These are phyloP conservation scores for Auricularia sp. DNA, from an alignment of 768 basidiomycete species.

Conservation along the genomic window DNA sequence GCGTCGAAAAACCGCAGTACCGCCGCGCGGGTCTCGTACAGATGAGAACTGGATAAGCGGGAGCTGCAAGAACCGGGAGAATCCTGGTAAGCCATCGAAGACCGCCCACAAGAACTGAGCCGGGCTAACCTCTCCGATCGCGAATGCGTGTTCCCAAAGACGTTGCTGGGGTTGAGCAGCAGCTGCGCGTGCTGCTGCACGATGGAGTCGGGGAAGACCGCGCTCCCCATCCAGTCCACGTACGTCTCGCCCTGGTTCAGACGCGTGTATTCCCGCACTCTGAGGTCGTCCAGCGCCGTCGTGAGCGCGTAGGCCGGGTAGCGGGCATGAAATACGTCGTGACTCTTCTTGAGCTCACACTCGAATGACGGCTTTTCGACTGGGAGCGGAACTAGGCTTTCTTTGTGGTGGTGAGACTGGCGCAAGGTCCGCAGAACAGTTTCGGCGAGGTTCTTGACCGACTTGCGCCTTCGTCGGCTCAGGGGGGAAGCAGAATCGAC, in stretches of 20 bases:
- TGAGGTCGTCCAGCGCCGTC: slow-evolving; percentile 60
- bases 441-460: too few relatives aligned
- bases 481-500: too few relatives aligned
- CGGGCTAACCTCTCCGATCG: slow-evolving; percentile 55
- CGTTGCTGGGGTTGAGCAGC: slow-evolving; percentile 36
- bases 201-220: slow-evolving; percentile 69
- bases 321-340: slow-evolving; percentile 27
- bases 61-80: slow-evolving; percentile 36
- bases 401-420: too few relatives aligned
- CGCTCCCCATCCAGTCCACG: slow-evolving; percentile 81
- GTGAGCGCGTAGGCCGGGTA: slow-evolving; percentile 53
- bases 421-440: too few relatives aligned
- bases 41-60: slow-evolving; percentile 52
- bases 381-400: too few relatives aligned
- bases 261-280: slow-evolving; percentile 50
- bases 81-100: neutral
- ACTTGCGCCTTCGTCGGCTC: too few relatives aligned
- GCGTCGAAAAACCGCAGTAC: slow-evolving; percentile 73
- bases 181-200: slow-evolving; percentile 62
- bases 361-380: too few relatives aligned
- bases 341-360: too few relatives aligned
- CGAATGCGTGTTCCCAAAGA: slow-evolving; percentile 80
- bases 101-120: neutral
- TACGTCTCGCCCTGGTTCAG: slow-evolving; percentile 63
- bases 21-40: slow-evolving; percentile 57